Base-by-base conservation (phyloP, 805 yeast genomes). In the Yamadazyma ubonensis region DNA sequence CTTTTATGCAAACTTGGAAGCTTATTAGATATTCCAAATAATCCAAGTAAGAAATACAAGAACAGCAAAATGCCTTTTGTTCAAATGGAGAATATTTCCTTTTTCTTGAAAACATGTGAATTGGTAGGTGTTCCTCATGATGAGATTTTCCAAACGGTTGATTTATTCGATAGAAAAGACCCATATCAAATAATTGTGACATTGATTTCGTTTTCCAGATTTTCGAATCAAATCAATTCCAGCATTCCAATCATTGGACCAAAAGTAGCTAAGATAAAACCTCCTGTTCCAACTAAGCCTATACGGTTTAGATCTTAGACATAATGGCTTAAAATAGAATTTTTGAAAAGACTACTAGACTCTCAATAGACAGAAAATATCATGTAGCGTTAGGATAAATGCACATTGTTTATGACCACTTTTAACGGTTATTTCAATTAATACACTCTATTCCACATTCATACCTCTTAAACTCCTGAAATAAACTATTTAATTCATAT, bases 1-100 rank as follows among this genome's bases (percentile, higher is more conserved):
- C 32, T 65, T 9, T 52, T 68, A 29, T 67, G 74, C 43, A 50
- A 54, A 29, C 45, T 67, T 22, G 73, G 73, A 1, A 46, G 53
- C 27, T 47, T 54, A 11, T 38, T 65, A 8, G 25, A 41, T 26
- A 44, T 58, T 2, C 56, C 61, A 2, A 49, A 49, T 29, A 57
- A 61, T 21, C 68, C 69, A 2, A 51, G 64, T 2, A 55, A 68
- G 3, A 75, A 71, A 45, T 80, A 59, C 56, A 86, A 83, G 55
- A 70, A 69, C 36, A 77, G 87, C 8, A 67, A 70, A 37, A 79
- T 86, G 82, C 91, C 95, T 2, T 87, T 86, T 41, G 58, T 64
- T 12, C 78, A 81, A 61, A 87, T 87, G 96, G 96, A 87, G 54
- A 86, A 86, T 53, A 86, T 87, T 23, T 78, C 87, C 36, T 76